Evolutionary conservation across 495 filamentous ascomycete genomes (phyloP).

Genomic region (Oleoguttula mirabilis): DNA sequence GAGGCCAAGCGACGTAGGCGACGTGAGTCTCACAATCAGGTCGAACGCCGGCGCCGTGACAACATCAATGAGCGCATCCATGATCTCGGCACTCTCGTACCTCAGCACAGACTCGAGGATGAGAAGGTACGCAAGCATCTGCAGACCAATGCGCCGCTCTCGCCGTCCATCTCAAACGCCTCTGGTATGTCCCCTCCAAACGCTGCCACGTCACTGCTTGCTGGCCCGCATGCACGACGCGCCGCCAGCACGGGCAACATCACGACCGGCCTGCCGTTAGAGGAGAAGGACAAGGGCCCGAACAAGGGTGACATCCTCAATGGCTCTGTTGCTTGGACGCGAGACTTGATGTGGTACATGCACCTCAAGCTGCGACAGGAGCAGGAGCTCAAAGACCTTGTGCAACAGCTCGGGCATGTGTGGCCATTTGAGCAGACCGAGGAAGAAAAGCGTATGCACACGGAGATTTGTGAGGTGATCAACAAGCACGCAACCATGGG

Average conservation of each 20-base stretch:
- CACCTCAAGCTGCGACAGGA: conserved; percentile 79
- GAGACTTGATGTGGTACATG: conserved; percentile 94
- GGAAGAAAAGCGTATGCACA: conserved; percentile 89
- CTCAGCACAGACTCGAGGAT: conserved; percentile 84
- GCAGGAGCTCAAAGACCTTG: conserved; percentile 62
- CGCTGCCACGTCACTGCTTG: conserved; percentile 81
- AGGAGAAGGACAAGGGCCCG: conserved; percentile 96
- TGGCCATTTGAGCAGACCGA: conserved; percentile 79
- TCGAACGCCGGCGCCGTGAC: conserved; percentile 86
- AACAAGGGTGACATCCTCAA: conserved; percentile 99
- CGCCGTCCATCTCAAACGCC: conserved; percentile 55
- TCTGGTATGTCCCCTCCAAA: conserved; percentile 52
- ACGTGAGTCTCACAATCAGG: conserved; percentile 89
- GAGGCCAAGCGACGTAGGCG: conserved; percentile 85
- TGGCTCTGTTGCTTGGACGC: conserved; percentile 90
- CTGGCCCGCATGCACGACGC: conserved; percentile 69
- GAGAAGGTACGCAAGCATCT: conserved; percentile 94
- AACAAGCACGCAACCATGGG: conserved; percentile 36
- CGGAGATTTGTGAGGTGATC: conserved; percentile 75
- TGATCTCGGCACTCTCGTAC: conserved; percentile 86
- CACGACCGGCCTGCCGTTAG: conserved; percentile 76
- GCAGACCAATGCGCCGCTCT: conserved; percentile 76
- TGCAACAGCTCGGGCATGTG: conserved; percentile 55
- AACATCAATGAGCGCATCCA: conserved; percentile 99
- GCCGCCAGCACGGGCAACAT: conserved; percentile 65